phyloP scores from a whole-genome alignment of 768 basidiomycete species.

The Panaeolus papilionaceus region DNA sequence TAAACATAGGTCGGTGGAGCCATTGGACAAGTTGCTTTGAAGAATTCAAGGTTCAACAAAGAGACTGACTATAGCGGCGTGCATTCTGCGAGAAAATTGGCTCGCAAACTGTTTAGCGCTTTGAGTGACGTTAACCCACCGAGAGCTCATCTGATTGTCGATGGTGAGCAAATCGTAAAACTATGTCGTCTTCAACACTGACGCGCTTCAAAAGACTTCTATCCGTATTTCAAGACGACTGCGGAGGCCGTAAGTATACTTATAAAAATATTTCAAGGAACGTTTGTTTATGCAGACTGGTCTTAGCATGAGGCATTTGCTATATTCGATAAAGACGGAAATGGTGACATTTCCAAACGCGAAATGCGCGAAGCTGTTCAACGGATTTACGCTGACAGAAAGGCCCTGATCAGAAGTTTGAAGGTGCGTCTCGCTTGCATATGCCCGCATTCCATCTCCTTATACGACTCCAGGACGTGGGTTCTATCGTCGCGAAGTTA shows the following conservation, averaged over 20 bases:
- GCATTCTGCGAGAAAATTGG: constrained; percentile 69
- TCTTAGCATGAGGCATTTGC: constrained; percentile 68
- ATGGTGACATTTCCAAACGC: constrained; percentile 76
- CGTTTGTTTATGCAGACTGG: background rate
- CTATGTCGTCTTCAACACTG: background rate
- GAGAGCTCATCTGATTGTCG: constrained; percentile 66
- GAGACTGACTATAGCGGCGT: constrained; percentile 60
- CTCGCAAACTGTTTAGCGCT: constrained; percentile 69
- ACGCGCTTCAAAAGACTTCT: constrained; percentile 59
- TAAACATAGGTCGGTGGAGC: constrained; percentile 55
- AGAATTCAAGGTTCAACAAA: constrained; percentile 65
- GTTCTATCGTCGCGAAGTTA: constrained; percentile 76
- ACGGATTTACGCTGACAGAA: constrained; percentile 80
- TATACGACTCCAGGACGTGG: constrained; percentile 57
- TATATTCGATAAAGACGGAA: constrained; percentile 82
- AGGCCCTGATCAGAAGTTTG: constrained; percentile 69
- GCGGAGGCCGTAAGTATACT: constrained; percentile 66
- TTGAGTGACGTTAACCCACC: constrained; percentile 66
- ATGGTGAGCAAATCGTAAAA: constrained; percentile 49
- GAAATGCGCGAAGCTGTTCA: constrained; percentile 89
- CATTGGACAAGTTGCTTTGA: constrained; percentile 74
- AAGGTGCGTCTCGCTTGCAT: constrained; percentile 51
- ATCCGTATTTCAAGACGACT: constrained; percentile 75
- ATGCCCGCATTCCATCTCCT: constrained; percentile 15
- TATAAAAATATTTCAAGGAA: too few species aligned